Base-by-base conservation (phyloP, 208 protist species). In the Leptomonas seymouri region DNA sequence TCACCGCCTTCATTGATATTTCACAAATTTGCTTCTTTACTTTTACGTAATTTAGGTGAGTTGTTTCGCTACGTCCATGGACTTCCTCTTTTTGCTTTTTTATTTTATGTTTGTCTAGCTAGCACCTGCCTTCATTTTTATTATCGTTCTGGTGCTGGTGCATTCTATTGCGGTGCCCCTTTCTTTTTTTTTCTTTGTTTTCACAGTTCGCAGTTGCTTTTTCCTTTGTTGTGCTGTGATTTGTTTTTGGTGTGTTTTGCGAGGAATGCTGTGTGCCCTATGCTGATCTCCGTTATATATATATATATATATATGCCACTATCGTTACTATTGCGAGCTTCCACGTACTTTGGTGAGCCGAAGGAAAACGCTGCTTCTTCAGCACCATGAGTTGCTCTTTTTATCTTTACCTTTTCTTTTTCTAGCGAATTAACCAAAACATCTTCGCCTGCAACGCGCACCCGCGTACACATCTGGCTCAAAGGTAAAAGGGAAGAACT, bases 141-240 rank as follows among this genome's bases (percentile, higher is more conserved):
- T n/a, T n/a, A n/a, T n/a, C n/a, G n/a, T n/a, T n/a, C n/a, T n/a
- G n/a, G n/a, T n/a, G n/a, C n/a, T n/a, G n/a, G n/a, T n/a, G n/a
- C n/a, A n/a, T n/a, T n/a, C n/a, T n/a, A n/a, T n/a, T n/a, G n/a
- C n/a, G n/a, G n/a, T n/a, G n/a, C n/a, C n/a, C n/a, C n/a, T 18
- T 72, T 21, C n/a, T 65, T 71, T 56, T 77, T 53, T 57, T 61
- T 51, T 42, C 45, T 53, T 62, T 44, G 55, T 45, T 20, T 65
- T 60, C 41, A 51, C 20, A 7, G 18, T 25, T 65, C 3, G 45
- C 18, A 48, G 39, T 25, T 21, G 3, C 39, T 34, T 18, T 46
- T 45, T 51, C 39, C 58, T 50, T 25, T 58, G 14, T 49, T 39
- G 34, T 39, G 34, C 34, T 39, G 34, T 39, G 34, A 21, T 23